These are phyloP conservation scores for Medicago ruthenica DNA, from an alignment of 306 rosid species.

Conservation along the genomic window DNA sequence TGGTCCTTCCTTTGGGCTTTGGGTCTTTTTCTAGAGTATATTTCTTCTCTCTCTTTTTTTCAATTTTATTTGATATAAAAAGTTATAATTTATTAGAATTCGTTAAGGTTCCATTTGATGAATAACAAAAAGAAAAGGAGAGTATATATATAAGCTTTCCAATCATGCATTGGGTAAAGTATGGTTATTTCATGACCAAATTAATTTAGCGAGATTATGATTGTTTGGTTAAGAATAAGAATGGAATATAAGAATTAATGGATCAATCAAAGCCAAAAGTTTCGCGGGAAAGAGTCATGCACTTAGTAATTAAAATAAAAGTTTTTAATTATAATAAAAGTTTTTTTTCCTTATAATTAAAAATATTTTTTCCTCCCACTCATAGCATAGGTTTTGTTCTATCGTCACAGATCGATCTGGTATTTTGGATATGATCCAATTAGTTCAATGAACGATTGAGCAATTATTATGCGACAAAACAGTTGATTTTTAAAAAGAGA, in stretches of 20 bases:
- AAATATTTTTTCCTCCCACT: neutral
- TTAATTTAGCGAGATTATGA: conserved; percentile 39
- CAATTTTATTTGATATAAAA: neutral
- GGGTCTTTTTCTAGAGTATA: conserved; percentile 3
- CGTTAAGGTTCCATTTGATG: neutral
- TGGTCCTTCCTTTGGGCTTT: conserved; percentile 53
- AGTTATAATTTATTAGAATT: neutral
- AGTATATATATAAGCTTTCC: neutral
- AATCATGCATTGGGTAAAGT: conserved; percentile 27
- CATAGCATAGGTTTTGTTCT: conserved; percentile 8
- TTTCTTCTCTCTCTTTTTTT: neutral
- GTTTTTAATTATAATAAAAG: neutral
- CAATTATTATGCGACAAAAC: conserved; percentile 37
- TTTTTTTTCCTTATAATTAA: neutral
- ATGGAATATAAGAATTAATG: conserved; percentile 39
- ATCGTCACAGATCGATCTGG: conserved; percentile 37
- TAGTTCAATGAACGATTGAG: conserved; percentile 35
- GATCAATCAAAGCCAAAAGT: conserved; percentile 59
- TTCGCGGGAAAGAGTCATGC: conserved; percentile 49
- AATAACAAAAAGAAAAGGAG: neutral
- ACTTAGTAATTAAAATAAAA: conserved; percentile 11
- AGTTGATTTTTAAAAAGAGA: conserved; percentile 43
- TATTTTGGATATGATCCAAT: conserved; percentile 44
- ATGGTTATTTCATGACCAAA: conserved; percentile 43
- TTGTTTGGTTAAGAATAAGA: conserved; percentile 47